Evolutionary conservation across 2,329 filamentous ascomycete genomes (phyloP).

Genomic region (Rosellinia necatrix): DNA sequence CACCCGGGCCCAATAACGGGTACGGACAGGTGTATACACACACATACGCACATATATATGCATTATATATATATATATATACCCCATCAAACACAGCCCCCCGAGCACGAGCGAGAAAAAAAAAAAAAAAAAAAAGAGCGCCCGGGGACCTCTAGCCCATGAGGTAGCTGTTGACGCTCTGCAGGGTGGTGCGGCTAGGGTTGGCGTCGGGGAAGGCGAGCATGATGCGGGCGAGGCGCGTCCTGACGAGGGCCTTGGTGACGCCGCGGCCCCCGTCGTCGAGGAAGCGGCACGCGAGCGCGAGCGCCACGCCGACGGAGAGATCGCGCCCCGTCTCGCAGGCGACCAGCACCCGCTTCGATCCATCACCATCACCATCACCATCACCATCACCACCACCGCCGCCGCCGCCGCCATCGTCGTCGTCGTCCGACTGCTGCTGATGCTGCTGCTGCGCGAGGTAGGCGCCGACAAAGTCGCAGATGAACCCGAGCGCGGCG

Average conservation of each 20-base stretch:
- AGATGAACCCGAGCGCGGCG: conserved; percentile 66
- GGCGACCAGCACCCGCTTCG: conserved; percentile 57
- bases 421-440: neutral
- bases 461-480: conserved; percentile 55
- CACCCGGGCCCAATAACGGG: too few relatives aligned
- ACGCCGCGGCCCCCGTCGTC: conserved; percentile 65
- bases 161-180: conserved; percentile 89
- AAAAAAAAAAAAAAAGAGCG: too few relatives aligned
- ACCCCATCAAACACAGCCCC: too few relatives aligned
- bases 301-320: conserved; percentile 76
- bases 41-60: too few relatives aligned
- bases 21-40: too few relatives aligned
- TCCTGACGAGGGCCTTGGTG: conserved; percentile 77
- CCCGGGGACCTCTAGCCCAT: conserved; percentile 56
- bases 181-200: conserved; percentile 81
- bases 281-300: conserved; percentile 75
- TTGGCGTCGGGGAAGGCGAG: conserved; percentile 78
- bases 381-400: too few relatives aligned
- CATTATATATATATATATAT: too few relatives aligned
- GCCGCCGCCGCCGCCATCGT: too few relatives aligned
- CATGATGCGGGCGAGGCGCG: conserved; percentile 81
- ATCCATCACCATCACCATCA: too few relatives aligned
- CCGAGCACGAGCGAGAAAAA: too few relatives aligned
- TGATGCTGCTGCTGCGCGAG: conserved; percentile 34
- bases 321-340: conserved; percentile 82